These are phyloP conservation scores for Monilinia fructicola DNA, from an alignment of 2,329 filamentous ascomycete genomes.

Conservation along the genomic window DNA sequence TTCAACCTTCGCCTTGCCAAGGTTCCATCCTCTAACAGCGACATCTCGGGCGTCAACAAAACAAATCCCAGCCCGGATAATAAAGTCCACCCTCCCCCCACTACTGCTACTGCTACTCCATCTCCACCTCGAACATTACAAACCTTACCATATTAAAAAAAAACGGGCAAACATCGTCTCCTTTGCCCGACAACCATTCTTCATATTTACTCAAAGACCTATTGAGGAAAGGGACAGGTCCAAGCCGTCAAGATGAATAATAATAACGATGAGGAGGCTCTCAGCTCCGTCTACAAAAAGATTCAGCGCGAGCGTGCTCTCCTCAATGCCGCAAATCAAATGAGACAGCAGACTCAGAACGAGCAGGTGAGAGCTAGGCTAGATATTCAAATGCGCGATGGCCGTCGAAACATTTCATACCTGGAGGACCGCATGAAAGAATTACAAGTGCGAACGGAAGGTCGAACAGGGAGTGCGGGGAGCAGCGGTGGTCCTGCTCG, in stretches of 20 bases:
- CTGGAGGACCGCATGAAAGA: constrained; percentile 90
- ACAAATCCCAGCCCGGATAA: constrained; percentile 23
- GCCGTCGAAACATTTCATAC: constrained; percentile 89
- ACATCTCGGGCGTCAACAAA: constrained; percentile 23
- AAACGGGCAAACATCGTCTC: constrained; percentile 5
- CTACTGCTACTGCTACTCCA: constrained; percentile 17
- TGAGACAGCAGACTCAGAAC: constrained; percentile 96
- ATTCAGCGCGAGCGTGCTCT: constrained; percentile 96
- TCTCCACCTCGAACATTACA: constrained; percentile 24
- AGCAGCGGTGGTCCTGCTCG: constrained; percentile 49
- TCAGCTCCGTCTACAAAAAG: constrained; percentile 87
- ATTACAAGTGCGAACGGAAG: constrained; percentile 77
- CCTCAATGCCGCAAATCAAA: constrained; percentile 89
- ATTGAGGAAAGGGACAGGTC: constrained; percentile 8
- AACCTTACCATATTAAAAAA: constrained; percentile 22
- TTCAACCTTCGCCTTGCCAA: constrained; percentile 20
- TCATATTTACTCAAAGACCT: constrained; percentile 8
- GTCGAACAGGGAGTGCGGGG: constrained; percentile 66
- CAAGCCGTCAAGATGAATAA: constrained; percentile 50
- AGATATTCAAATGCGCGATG: constrained; percentile 92
- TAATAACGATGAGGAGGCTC: constrained; percentile 61
- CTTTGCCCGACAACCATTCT: constrained; percentile 13
- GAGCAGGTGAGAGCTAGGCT: constrained; percentile 84
- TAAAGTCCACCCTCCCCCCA: constrained; percentile 21
- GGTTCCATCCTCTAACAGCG: constrained; percentile 16